phyloP scores from a whole-genome alignment of 768 basidiomycete genomes.

The Boletales sp. region DNA sequence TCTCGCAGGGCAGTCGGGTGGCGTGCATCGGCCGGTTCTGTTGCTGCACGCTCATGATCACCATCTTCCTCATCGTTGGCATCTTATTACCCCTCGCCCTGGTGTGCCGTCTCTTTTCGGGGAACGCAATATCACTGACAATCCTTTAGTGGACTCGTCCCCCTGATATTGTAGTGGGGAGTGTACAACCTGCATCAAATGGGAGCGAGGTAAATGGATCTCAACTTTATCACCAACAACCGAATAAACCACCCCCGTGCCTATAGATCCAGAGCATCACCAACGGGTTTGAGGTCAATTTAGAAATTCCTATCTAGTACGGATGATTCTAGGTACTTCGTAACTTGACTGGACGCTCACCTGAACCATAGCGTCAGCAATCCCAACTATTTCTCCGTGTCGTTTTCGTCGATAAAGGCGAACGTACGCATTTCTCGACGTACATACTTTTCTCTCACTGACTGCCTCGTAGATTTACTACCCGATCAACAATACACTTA shows the following conservation, averaged over 20 bases:
- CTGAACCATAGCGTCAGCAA: conserved; percentile 58
- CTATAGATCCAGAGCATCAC: conserved; percentile 36
- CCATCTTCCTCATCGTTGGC: conserved; percentile 60
- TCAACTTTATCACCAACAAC: background rate
- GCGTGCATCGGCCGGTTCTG: conserved; percentile 67
- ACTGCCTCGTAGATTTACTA: conserved; percentile 55
- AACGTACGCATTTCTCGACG: conserved; percentile 37
- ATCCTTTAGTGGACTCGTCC: conserved; percentile 68
- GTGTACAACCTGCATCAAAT: conserved; percentile 36
- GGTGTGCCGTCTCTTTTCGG: conserved; percentile 39
- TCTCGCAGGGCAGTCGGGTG: conserved; percentile 51
- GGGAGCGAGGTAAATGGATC: conserved; percentile 43
- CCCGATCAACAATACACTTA: conserved; percentile 64
- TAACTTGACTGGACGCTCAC: conserved; percentile 4
- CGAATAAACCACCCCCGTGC: conserved; percentile 16
- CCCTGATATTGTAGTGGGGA: conserved; percentile 60
- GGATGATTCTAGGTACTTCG: conserved; percentile 18
- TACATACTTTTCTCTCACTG: background rate
- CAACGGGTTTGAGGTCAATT: conserved; percentile 52
- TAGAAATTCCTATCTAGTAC: conserved; percentile 66
- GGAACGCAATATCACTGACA: conserved; percentile 1
- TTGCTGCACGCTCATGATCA: conserved; percentile 70
- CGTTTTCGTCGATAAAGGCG: conserved; percentile 60
- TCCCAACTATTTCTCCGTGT: conserved; percentile 76
- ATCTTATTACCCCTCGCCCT: conserved; percentile 64